Base-by-base conservation (phyloP, 75 land plant species). In the Picea glauca region DNA sequence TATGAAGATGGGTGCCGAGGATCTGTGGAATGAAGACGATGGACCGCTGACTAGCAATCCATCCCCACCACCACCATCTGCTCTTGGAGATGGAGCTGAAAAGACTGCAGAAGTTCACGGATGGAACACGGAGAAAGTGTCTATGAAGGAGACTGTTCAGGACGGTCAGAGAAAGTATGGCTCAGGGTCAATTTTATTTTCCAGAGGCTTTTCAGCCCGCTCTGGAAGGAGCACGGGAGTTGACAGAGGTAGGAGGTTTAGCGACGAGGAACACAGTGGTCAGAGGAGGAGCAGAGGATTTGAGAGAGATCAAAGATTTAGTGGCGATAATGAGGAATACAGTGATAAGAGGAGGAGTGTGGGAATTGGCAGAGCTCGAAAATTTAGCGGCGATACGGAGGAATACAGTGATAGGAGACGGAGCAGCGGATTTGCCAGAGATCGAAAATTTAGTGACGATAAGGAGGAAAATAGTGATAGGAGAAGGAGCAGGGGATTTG, bases 1-100 rank as follows among this genome's bases (percentile, higher is more conserved):
- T 84, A 82, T 82, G 84, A 95, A 88, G 79, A 72, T 60, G 1
- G 91, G 93, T 26, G 93, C 93, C 3, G 87, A 87, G 57, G 98
- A 95, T 74, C 66, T 95, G 60, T 95, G 98, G 98, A 95, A 92
- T 26, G 91, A 90, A 17, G 84, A 90, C 13, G 98, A 95, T 65
- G 96, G 98, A 0, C 90, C 90, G n/a, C 4, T 86, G 32, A 76
- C 64, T 40, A 54, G 68, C 0, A 26, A 35, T 23, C 62, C 66
- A 13, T 56, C 74, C 4, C 26, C 77, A 17, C 13, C n/a, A 65
- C 15, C 70, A 40, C 1, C 32, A 56, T 40, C 20, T 43, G 21
- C 40, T 15, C 23, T 2, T 43, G n/a, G 12, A 0, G 74, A 43
- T 70, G 20, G 40, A 20, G 56, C 1, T 9, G 56, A 50, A 50